These are phyloP conservation scores for Amanita inopinata DNA, from an alignment of 768 basidiomycete genomes.

Conservation along the genomic window DNA sequence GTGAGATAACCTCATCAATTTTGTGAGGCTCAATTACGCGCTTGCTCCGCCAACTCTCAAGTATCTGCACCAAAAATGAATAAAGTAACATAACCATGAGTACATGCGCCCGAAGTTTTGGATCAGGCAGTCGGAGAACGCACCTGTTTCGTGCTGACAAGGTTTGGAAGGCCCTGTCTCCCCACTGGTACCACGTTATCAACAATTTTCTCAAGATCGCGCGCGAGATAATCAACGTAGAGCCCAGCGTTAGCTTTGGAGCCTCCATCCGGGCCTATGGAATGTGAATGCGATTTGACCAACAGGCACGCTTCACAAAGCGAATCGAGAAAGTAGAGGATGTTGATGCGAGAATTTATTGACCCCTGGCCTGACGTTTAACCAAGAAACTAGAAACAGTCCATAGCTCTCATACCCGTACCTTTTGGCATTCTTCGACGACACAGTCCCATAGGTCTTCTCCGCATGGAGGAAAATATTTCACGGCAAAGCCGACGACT, in stretches of 20 bases:
- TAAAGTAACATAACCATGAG: background rate
- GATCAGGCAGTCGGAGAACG: conserved; percentile 12
- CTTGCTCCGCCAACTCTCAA: conserved; percentile 87
- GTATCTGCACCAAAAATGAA: conserved; percentile 42
- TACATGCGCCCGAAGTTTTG: background rate
- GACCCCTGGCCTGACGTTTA: conserved; percentile 43
- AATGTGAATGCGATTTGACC: conserved; percentile 46
- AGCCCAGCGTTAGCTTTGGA: conserved; percentile 29
- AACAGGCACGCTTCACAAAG: conserved; percentile 73
- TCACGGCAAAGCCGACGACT: conserved; percentile 77
- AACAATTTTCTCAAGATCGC: conserved; percentile 73
- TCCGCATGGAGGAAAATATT: conserved; percentile 75
- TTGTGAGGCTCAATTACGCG: conserved; percentile 73
- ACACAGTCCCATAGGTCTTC: conserved; percentile 95
- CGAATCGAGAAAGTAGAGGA: conserved; percentile 84
- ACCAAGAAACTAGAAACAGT: background rate
- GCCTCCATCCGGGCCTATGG: conserved; percentile 24
- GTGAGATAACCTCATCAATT: conserved; percentile 58
- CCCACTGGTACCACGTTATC: conserved; percentile 82
- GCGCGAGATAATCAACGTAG: conserved; percentile 68
- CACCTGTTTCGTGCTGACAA: conserved; percentile 83
- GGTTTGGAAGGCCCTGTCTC: conserved; percentile 80
- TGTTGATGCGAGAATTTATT: conserved; percentile 88
- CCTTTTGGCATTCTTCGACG: conserved; percentile 86
- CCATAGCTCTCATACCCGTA: conserved; percentile 17